phyloP scores from a whole-genome alignment of 2,329 filamentous ascomycete species.

The Chaetomium globosum region DNA sequence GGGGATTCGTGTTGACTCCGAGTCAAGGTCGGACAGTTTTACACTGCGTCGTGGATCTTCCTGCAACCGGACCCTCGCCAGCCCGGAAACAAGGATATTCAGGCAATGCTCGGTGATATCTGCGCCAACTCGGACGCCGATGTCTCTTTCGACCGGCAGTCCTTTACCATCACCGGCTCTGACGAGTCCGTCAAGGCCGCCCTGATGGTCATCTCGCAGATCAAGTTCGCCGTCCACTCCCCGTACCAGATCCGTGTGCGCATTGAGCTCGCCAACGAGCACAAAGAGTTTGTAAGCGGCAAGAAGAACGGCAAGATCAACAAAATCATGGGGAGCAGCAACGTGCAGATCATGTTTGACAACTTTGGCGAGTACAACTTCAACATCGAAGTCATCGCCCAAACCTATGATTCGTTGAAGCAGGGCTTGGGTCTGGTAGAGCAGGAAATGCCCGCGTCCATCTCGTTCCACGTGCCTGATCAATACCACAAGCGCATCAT shows the following conservation, averaged over 20 bases:
- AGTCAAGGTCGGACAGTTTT: conserved; percentile 86
- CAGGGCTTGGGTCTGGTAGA: conserved; percentile 90
- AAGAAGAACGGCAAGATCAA: conserved; percentile 99
- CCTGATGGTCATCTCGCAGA: conserved; percentile 89
- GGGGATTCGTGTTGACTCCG: conserved; percentile 35
- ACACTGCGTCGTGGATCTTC: conserved; percentile 95
- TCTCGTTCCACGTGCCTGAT: conserved; percentile 98
- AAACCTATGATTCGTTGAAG: conserved; percentile 91
- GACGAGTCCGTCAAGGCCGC: conserved; percentile 95
- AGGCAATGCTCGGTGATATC: conserved; percentile 91
- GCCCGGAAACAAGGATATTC: conserved; percentile 69
- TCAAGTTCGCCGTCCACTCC: conserved; percentile 82
- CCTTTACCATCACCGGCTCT: conserved; percentile 91
- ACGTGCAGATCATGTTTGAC: conserved; percentile 98
- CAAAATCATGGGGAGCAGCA: conserved; percentile 99
- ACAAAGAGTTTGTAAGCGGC: conserved; percentile 98
- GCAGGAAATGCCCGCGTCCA: conserved; percentile 98
- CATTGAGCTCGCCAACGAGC: conserved; percentile 97
- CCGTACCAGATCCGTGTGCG: conserved; percentile 96
- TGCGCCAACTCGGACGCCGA: conserved; percentile 96
- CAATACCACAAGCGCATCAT: conserved; percentile 99
- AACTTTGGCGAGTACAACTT: conserved; percentile 99
- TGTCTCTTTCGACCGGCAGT: conserved; percentile 89
- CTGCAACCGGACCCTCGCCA: conserved; percentile 70
- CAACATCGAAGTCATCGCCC: conserved; percentile 95